Percentiles rank a stretch among this genome's conserved stretches.
These are phyloP conservation scores for Mycosphaerella arachidis DNA, from an alignment of 2,329 filamentous ascomycete genomes.

Conservation along the genomic window DNA sequence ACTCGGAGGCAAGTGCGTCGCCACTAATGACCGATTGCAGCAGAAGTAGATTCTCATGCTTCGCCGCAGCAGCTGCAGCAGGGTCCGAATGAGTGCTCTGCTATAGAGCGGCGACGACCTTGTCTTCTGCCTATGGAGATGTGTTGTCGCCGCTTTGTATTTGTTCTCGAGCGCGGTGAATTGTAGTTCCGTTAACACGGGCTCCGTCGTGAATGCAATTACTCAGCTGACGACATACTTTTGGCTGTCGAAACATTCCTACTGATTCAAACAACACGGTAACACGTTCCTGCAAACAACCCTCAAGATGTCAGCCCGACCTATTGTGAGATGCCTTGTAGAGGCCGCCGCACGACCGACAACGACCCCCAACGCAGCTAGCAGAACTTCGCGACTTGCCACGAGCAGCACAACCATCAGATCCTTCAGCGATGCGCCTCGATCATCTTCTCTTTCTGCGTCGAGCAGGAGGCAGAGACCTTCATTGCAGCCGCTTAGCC, in stretches of 20 bases:
- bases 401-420: constrained; percentile 1
- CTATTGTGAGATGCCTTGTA: constrained; percentile 8
- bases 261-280: not conserved
- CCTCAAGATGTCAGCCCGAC: constrained; percentile 9
- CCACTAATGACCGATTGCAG: too few species aligned
- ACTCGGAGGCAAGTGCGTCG: too few species aligned
- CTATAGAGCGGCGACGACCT: too few species aligned
- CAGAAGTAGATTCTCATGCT: too few species aligned
- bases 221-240: not conserved
- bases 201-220: not conserved
- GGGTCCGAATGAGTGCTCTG: too few species aligned
- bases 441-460: constrained; percentile 21
- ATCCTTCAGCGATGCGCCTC: constrained; percentile 21
- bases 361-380: not conserved
- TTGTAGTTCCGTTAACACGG: too few species aligned
- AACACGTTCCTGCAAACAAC: not conserved
- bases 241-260: not conserved
- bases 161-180: too few species aligned
- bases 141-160: too few species aligned
- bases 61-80: too few species aligned
- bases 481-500: constrained; percentile 19
- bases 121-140: too few species aligned
- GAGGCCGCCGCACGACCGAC: constrained; percentile 5
- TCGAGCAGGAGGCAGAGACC: constrained; percentile 22
- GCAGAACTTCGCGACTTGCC: constrained; percentile 3